Conservation (phyloP, 805 yeast genomes). For the Kodamaea neixiangensis region DNA sequence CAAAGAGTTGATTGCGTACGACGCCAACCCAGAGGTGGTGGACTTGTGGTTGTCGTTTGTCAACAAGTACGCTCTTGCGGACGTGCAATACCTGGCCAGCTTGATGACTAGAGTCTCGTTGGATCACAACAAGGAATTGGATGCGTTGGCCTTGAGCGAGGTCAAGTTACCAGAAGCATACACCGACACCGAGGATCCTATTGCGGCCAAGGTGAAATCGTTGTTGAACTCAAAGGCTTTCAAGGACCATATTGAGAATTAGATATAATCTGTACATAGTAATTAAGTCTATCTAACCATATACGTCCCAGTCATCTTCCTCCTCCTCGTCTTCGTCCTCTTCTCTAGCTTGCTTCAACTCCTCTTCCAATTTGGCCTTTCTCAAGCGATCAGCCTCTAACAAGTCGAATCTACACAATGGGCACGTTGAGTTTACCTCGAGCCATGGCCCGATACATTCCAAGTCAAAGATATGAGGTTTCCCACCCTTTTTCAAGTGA, state of each 20-base stretch:
- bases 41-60: slow-evolving; percentile 81
- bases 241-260: slow-evolving; percentile 27
- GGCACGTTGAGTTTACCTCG: slow-evolving; percentile 72
- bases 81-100: slow-evolving; percentile 80
- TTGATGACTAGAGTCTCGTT: slow-evolving; percentile 49
- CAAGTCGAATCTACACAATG: slow-evolving; percentile 80
- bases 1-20: slow-evolving; percentile 74
- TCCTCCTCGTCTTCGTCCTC: slow-evolving; percentile 54
- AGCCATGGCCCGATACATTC: slow-evolving; percentile 94
- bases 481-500: slow-evolving; percentile 31
- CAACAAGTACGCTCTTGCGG: slow-evolving; percentile 73
- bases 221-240: slow-evolving; percentile 72
- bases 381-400: slow-evolving; percentile 37
- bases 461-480: slow-evolving; percentile 74
- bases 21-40: slow-evolving; percentile 80
- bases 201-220: slow-evolving; percentile 68
- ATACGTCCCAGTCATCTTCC: slow-evolving; percentile 74
- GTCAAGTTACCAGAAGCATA: slow-evolving; percentile 36
- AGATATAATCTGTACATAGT: slow-evolving; percentile 7
- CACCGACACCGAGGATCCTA: slow-evolving; percentile 42
- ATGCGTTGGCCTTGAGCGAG: slow-evolving; percentile 27
- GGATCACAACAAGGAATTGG: slow-evolving; percentile 35
- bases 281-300: slow-evolving; percentile 47
- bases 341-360: slow-evolving; percentile 40
- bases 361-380: slow-evolving; percentile 34